Evolutionary conservation across 2,329 filamentous ascomycete species (phyloP), one percentile per base, ranked within the genome.

Genomic region (Mariannaea elegans): DNA sequence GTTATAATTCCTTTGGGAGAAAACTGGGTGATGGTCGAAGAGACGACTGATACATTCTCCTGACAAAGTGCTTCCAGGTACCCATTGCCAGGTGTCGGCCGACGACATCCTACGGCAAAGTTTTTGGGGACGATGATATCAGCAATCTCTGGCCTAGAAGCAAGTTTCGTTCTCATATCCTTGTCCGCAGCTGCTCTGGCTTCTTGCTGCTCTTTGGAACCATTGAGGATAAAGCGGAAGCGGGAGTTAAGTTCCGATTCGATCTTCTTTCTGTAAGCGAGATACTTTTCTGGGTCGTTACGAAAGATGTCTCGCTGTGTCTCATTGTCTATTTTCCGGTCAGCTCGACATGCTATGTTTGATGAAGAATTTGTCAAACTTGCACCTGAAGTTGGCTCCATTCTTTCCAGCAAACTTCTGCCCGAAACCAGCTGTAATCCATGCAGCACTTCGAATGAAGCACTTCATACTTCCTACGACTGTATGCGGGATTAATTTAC

Each of bases 161-260:
- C 68, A 2, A 84, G 70, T 18, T 60, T 59, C 2, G 50, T 19
- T 2, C 59, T 29, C 60, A 63, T 63, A 18, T 63, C 60, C 4
- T 52, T 29, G 3, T 59, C 56, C 2, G 56, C 56, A 16, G 48
- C 56, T 14, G 36, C 29, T 18, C 59, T 47, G 7, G 59, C 59
- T 21, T 62, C 49, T 32, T 38, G 23, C 27, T 62, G 59, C 10
- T 58, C 59, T 12, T 50, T 44, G n/a, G 59, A 62, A n/a, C 78
- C 80, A 65, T 81, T 83, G 63, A 82, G 73, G 65, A 84, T 83
- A 70, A 84, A 80, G 44, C 81, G 81, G 75, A 85, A 86, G 19
- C 81, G 76, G 44, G 79, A 77, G 59, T 84, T 85, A 14, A 86
- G 74, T 23, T 80, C 82, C 1, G 77, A 70, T 60, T 85, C 82